These are phyloP conservation scores for Clarkia xantiana DNA, from an alignment of 345 rosid species.

Conservation along the genomic window DNA sequence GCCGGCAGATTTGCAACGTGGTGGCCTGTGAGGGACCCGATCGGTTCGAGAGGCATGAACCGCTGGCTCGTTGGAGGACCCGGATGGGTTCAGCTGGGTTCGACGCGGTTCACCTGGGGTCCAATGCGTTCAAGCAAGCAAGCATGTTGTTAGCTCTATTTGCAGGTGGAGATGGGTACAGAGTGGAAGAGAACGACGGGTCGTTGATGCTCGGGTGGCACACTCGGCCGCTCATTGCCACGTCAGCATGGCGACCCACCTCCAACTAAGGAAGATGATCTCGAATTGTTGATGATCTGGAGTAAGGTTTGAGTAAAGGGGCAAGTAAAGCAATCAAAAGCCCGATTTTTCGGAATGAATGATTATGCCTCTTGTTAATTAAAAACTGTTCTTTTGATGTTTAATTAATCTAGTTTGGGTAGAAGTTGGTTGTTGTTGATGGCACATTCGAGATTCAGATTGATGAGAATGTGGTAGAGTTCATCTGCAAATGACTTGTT, in stretches of 20 bases:
- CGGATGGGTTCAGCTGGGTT: conserved; percentile 53
- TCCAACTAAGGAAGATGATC: not conserved
- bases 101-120: conserved; percentile 59
- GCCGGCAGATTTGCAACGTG: conserved; percentile 67
- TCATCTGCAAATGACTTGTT: too few relatives aligned
- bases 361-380: too few relatives aligned
- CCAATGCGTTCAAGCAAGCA: conserved; percentile 82
- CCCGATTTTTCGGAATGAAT: too few relatives aligned
- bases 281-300: too few relatives aligned
- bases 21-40: conserved; percentile 80
- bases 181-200: conserved; percentile 77
- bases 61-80: conserved; percentile 47
- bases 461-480: too few relatives aligned
- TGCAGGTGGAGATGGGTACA: conserved; percentile 74
- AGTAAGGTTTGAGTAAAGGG: too few relatives aligned
- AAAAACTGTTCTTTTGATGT: too few relatives aligned
- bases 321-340: too few relatives aligned
- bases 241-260: conserved; percentile 73
- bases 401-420: too few relatives aligned
- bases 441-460: too few relatives aligned
- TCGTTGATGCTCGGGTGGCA: conserved; percentile 94
- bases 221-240: conserved; percentile 68
- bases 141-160: conserved; percentile 68
- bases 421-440: too few relatives aligned
- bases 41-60: conserved; percentile 73